Conservation (phyloP, 2,329 filamentous ascomycete genomes). For the Calycina marina region DNA sequence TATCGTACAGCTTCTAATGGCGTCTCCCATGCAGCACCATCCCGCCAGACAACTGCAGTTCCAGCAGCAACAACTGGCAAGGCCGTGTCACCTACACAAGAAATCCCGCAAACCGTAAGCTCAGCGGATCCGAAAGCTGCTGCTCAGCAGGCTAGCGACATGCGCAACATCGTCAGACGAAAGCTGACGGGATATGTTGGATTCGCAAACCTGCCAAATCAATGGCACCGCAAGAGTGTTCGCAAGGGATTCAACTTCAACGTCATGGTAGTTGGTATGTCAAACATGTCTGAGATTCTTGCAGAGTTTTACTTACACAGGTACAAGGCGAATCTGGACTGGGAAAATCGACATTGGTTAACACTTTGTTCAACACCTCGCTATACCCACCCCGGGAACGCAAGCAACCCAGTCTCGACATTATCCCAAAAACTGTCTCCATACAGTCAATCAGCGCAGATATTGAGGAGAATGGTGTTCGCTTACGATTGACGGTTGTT, state of each 20-base stretch:
- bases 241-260: slow-evolving; percentile 99
- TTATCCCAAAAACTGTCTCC: slow-evolving; percentile 93
- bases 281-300: slow-evolving; percentile 1
- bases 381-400: slow-evolving; percentile 97
- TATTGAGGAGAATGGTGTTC: slow-evolving; percentile 97
- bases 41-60: slow-evolving; percentile 17
- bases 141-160: slow-evolving; percentile 24
- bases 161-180: slow-evolving; percentile 80
- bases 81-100: slow-evolving; percentile 13
- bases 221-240: slow-evolving; percentile 99
- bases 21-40: slow-evolving; percentile 17
- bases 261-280: slow-evolving; percentile 98
- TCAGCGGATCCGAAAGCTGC: slow-evolving; percentile 23
- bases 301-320: slow-evolving; percentile 10
- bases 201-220: slow-evolving; percentile 96
- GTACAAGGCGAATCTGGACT: slow-evolving; percentile 85
- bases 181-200: slow-evolving; percentile 98
- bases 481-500: slow-evolving; percentile 88
- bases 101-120: slow-evolving; percentile 23
- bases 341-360: slow-evolving; percentile 97
- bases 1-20: slow-evolving; percentile 23
- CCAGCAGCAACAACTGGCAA: slow-evolving; percentile 20
- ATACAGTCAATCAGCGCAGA: slow-evolving; percentile 92
- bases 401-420: slow-evolving; percentile 92
- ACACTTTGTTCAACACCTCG: slow-evolving; percentile 99